These are phyloP conservation scores for Ophiostoma piceae DNA, from an alignment of 2,329 filamentous ascomycete species.

Conservation along the genomic window DNA sequence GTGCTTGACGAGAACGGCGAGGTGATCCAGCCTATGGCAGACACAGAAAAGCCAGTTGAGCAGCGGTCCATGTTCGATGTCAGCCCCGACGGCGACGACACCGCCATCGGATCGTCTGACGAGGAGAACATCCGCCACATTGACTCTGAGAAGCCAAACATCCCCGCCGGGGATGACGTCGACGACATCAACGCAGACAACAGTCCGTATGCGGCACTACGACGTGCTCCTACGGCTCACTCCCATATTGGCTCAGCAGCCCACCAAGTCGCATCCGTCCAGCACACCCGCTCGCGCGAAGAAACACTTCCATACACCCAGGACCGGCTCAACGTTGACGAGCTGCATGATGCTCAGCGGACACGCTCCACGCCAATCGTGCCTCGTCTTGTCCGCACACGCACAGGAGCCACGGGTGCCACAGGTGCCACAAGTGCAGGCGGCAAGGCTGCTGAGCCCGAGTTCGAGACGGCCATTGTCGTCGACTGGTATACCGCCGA, in stretches of 20 bases:
- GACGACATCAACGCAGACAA: constrained; percentile 17
- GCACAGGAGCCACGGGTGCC: constrained; percentile 6
- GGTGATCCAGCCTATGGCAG: constrained; percentile 43
- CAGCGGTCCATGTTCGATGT: constrained; percentile 15
- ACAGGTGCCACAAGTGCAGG: neutral
- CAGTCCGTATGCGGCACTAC: constrained; percentile 25
- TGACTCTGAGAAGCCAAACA: neutral
- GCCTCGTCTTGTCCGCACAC: constrained; percentile 27
- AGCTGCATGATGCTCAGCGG: constrained; percentile 30
- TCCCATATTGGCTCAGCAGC: constrained; percentile 7
- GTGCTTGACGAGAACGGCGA: constrained; percentile 50
- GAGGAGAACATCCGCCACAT: constrained; percentile 27
- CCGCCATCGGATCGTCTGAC: constrained; percentile 18
- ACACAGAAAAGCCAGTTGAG: constrained; percentile 40
- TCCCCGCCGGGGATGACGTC: neutral
- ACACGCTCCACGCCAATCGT: constrained; percentile 32
- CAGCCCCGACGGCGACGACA: neutral
- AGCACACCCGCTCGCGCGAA: constrained; percentile 28
- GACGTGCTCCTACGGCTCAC: constrained; percentile 17
- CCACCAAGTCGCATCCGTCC: constrained; percentile 16
- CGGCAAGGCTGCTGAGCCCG: neutral
- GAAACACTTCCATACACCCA: constrained; percentile 30
- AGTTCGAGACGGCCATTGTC: constrained; percentile 30
- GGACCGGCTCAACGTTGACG: constrained; percentile 29
- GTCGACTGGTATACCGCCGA: constrained; percentile 43